Evolutionary conservation across 2,329 filamentous ascomycete genomes (phyloP), one percentile per base, ranked within the genome.

Genomic region (Biscogniauxia marginata): DNA sequence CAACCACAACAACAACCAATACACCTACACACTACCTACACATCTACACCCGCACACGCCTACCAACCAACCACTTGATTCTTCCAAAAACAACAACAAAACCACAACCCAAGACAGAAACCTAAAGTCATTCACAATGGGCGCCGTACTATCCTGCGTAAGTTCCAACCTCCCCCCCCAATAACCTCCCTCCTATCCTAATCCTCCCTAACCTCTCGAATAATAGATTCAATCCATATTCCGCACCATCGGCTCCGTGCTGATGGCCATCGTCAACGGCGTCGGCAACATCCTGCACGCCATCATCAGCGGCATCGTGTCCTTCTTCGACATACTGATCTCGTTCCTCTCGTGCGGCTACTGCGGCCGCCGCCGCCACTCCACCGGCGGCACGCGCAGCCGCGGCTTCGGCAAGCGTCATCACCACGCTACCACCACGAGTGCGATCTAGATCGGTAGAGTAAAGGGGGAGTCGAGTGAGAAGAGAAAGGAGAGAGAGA

Each of bases 111-210:
- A 57, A 60, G 55, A 11, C 50, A 55, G 58, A 43, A 52, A 57
- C 44, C 13, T 44, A 45, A 39, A 53, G 61, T 67, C 65, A 58
- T 53, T 67, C 75, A 86, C 74, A 65, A 93, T 95, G 90, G 90
- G 90, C 77, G 89, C 88, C 74, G 86, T 95, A 69, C 80, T 91
- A 64, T 93, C 89, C 72, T 93, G 90, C 72, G 90, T 93, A 90
- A 69, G 89, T 83, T 51, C 20, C 34, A 51, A 34, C 21, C 45
- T 46, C n/a, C 39, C 34, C 50, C 20, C 46, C 18, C 21, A 46
- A 22, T 52, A 13, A 52, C 39, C 11, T 53, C n/a, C 21, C 30
- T 20, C 7, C 13, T 21, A 11, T 9, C 21, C 11, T 21, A 57
- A 18, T 7, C 2, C 24, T 16, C 46, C 43, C 24, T 48, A 44